Percentiles rank a stretch among this genome's conserved stretches.
These are phyloP conservation scores for Melocanna baccifera DNA, from an alignment of 176 grass and related monocot species.

Conservation along the genomic window DNA sequence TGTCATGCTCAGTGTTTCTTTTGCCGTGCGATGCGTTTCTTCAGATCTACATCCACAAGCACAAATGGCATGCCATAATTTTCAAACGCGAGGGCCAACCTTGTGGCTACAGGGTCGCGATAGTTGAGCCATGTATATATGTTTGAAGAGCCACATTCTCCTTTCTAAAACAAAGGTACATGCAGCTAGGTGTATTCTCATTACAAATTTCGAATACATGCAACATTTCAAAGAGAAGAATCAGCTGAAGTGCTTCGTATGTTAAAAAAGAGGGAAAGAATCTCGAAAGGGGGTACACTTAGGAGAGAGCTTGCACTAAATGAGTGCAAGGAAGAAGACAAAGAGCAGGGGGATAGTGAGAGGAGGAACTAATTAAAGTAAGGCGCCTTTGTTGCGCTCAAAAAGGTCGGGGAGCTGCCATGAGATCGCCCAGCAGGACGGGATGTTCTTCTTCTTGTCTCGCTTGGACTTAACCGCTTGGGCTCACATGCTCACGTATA, in stretches of 20 bases:
- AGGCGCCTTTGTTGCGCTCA: neutral
- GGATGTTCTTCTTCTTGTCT: slow-evolving; percentile 17
- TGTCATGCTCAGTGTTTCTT: neutral
- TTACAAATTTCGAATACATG: neutral
- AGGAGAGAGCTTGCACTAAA: neutral
- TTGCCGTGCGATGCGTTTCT: neutral
- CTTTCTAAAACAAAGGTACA: too few relatives aligned
- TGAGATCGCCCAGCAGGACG: neutral
- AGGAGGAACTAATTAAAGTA: neutral
- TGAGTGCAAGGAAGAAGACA: neutral
- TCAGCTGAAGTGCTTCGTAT: neutral
- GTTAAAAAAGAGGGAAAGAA: neutral
- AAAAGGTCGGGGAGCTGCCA: neutral
- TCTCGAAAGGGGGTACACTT: neutral
- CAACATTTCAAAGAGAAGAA: neutral
- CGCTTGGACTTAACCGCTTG: slow-evolving; percentile 17
- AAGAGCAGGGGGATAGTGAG: neutral
- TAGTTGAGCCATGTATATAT: too few relatives aligned
- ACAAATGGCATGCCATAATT: neutral
- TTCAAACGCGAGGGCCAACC: neutral
- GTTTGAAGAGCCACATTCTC: too few relatives aligned
- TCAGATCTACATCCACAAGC: neutral
- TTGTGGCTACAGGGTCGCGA: neutral
- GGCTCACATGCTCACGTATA: slow-evolving; percentile 3
- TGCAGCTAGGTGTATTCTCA: neutral